Evolutionary conservation across 345 rosid genomes (phyloP).

Genomic region (Excoecaria cochinchinensis): DNA sequence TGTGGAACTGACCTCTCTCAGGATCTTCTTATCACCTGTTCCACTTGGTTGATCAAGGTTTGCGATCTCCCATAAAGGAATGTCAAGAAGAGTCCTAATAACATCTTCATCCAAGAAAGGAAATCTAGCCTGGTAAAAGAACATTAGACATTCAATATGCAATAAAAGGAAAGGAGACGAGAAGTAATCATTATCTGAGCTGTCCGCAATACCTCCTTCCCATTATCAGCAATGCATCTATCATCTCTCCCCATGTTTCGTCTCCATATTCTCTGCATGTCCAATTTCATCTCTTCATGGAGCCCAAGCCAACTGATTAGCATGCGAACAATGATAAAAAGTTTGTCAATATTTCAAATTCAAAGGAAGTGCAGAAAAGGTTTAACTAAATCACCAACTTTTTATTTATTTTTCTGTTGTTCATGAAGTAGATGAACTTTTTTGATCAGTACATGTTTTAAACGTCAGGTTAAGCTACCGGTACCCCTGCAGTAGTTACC

Average conservation of each 20-base stretch:
- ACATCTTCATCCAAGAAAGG: slow-evolving; percentile 97
- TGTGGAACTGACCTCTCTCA: slow-evolving; percentile 65
- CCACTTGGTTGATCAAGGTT: slow-evolving; percentile 93
- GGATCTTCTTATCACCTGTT: slow-evolving; percentile 88
- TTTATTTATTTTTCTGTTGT: background rate
- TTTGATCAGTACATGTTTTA: background rate
- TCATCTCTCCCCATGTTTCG: slow-evolving; percentile 97
- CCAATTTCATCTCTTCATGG: slow-evolving; percentile 92
- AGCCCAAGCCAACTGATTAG: slow-evolving; percentile 68
- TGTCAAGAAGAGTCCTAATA: slow-evolving; percentile 65
- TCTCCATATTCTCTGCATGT: slow-evolving; percentile 98
- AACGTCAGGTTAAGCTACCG: background rate
- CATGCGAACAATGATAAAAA: slow-evolving; percentile 4
- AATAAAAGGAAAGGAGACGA: background rate
- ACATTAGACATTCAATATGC: background rate
- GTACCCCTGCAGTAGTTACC: background rate
- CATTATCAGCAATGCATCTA: slow-evolving; percentile 79
- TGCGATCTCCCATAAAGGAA: slow-evolving; percentile 84
- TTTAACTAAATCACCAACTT: background rate
- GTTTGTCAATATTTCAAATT: background rate
- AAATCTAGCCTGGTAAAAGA: slow-evolving; percentile 65
- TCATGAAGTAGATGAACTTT: background rate
- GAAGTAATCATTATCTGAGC: background rate
- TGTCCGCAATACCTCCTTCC: slow-evolving; percentile 68
- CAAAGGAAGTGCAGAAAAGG: background rate